A percentile compares a stretch with the other conserved stretches of the same genome.
Conservation (phyloP, 2,329 filamentous ascomycete species). For the Pseudocercospora eumusae region DNA sequence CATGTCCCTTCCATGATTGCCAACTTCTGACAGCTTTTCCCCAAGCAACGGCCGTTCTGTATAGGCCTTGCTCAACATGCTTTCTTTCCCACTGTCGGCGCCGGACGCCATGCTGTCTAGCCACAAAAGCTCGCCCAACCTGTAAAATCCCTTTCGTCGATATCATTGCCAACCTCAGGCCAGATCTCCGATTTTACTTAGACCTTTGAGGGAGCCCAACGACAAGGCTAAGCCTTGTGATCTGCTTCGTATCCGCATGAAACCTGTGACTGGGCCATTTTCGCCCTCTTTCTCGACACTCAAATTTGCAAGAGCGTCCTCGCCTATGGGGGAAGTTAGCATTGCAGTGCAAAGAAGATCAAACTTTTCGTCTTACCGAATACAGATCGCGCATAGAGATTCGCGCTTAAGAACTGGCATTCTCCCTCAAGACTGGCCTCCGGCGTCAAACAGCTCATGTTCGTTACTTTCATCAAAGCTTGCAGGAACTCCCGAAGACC, state of each 20-base stretch:
- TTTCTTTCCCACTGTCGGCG: conserved; percentile 1
- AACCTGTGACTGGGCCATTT: conserved; percentile 91
- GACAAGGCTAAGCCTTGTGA: conserved; percentile 93
- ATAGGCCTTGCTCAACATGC: neutral
- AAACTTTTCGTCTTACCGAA: conserved; percentile 72
- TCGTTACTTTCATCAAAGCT: conserved; percentile 94
- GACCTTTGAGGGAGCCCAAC: conserved; percentile 87
- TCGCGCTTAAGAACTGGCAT: conserved; percentile 96
- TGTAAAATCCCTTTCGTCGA: neutral
- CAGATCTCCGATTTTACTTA: conserved; percentile 66
- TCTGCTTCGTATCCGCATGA: conserved; percentile 95
- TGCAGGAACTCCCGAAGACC: conserved; percentile 87
- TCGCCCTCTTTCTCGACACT: conserved; percentile 98
- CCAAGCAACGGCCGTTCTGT: conserved; percentile 2
- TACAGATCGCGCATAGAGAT: conserved; percentile 92
- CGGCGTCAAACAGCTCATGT: conserved; percentile 97
- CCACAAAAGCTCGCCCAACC: neutral
- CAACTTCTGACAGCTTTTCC: neutral
- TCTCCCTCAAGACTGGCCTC: conserved; percentile 96
- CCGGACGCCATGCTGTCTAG: conserved; percentile 15
- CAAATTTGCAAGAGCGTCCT: conserved; percentile 95
- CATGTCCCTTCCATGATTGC: neutral
- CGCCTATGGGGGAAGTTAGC: conserved; percentile 60
- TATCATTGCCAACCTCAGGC: conserved; percentile 8
- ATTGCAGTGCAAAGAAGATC: neutral